A percentile compares a stretch with the other conserved stretches of the same genome.
These are phyloP conservation scores for Naumovozyma baii DNA, from an alignment of 805 yeast genomes.

Conservation along the genomic window DNA sequence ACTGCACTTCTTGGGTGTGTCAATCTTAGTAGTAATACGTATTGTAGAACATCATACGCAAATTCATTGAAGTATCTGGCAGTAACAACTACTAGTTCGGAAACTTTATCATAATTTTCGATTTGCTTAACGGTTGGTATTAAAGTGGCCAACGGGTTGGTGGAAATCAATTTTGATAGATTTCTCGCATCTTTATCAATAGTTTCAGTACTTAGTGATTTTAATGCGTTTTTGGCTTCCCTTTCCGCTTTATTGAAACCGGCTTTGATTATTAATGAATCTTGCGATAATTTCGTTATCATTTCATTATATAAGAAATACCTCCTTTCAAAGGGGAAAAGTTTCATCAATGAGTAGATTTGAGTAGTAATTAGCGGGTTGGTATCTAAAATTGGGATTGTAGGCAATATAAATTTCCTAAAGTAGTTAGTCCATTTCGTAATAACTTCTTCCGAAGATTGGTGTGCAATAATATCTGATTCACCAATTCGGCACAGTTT, in stretches of 20 bases:
- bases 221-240: conserved; percentile 65
- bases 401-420: conserved; percentile 59
- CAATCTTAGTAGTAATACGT: conserved; percentile 60
- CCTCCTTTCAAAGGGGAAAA: conserved; percentile 52
- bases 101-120: conserved; percentile 85
- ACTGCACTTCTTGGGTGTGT: conserved; percentile 57
- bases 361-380: conserved; percentile 54
- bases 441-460: conserved; percentile 8
- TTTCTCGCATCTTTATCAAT: conserved; percentile 62
- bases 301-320: conserved; percentile 78
- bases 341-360: conserved; percentile 44
- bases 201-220: conserved; percentile 74
- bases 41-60: conserved; percentile 80
- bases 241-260: conserved; percentile 63
- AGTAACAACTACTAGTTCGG: conserved; percentile 65
- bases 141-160: conserved; percentile 74
- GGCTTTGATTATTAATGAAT: conserved; percentile 44
- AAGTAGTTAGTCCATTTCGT: conserved; percentile 49
- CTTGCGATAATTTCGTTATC: conserved; percentile 46
- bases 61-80: conserved; percentile 65
- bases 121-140: conserved; percentile 65
- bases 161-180: conserved; percentile 58
- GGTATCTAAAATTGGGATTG: conserved; percentile 42
- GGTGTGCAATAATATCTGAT: conserved; percentile 26
- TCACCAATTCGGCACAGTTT: conserved; percentile 54